Evolutionary conservation across 1,284 basidiomycete genomes (phyloP).

Genomic region (Inonotus hispidus): DNA sequence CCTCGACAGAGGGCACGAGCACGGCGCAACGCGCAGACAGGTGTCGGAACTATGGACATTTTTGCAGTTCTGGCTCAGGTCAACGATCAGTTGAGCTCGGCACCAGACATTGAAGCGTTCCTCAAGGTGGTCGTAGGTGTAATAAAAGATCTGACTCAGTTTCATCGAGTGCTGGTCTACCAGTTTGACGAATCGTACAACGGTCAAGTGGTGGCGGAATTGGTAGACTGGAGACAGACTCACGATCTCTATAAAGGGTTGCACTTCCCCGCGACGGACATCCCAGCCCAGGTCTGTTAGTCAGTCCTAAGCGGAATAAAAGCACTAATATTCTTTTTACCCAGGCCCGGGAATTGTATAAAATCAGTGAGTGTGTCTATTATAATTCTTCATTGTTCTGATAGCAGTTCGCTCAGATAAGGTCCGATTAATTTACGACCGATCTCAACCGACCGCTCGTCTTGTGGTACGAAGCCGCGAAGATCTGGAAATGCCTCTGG

Average conservation of each 20-base stretch:
- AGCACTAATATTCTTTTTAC: conserved; percentile 11
- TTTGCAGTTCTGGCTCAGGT: conserved; percentile 80
- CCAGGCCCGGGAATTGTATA: conserved; percentile 43
- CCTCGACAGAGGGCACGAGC: conserved; percentile 24
- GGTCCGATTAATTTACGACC: conserved; percentile 78
- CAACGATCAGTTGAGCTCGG: conserved; percentile 76
- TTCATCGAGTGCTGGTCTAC: conserved; percentile 86
- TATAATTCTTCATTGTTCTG: neutral
- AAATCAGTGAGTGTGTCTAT: conserved; percentile 34
- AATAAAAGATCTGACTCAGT: conserved; percentile 79
- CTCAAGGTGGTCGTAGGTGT: conserved; percentile 77
- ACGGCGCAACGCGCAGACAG: conserved; percentile 25
- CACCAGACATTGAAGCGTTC: conserved; percentile 67
- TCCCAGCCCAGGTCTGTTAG: conserved; percentile 46
- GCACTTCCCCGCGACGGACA: conserved; percentile 61
- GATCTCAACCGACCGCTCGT: conserved; percentile 72
- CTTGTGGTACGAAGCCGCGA: conserved; percentile 63
- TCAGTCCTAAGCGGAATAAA: conserved; percentile 4
- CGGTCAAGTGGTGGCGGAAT: conserved; percentile 76
- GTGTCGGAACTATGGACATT: conserved; percentile 73
- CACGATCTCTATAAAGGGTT: conserved; percentile 75
- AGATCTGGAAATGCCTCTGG: conserved; percentile 70
- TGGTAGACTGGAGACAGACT: conserved; percentile 79
- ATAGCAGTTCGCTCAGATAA: conserved; percentile 48
- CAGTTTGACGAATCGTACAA: conserved; percentile 76